Base-by-base conservation (phyloP, 164 flowering plant species). In the Tinospora cordifolia region DNA sequence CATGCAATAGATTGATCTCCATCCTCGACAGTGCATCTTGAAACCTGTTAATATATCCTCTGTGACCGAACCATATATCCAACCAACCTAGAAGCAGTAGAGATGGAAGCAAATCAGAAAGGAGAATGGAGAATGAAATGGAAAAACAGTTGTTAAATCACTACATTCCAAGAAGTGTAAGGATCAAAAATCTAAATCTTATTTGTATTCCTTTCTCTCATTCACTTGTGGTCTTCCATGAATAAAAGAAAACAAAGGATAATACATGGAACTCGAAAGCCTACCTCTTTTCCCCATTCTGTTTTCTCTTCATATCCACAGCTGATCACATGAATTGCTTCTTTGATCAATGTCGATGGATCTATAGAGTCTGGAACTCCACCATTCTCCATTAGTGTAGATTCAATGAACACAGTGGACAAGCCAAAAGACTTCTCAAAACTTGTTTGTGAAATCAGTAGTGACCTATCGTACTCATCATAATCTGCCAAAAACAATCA, bases 1-100 rank as follows among this genome's bases (percentile, higher is more conserved):
- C 98, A 94, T 85, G 86, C 97, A 90, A 83, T 94, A 94, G 17
- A 94, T 80, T 69, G 98, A 94, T 77, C 98, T 90, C 98, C 98
- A 94, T 63, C 98, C 98, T 39, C 97, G 86, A 79, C 98, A 94
- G 30, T 94, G 98, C 97, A 94, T 94, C 81, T 94, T 94, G 86
- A 94, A 92, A 22, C 98, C 98, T 19, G 93, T 88, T 79, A 94
- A 78, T 74, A 93, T 93, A 78, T 93, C 98, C 84, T 93, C 98
- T 0, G 98, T 93, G 19, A 93, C 89, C 26, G 98, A 94, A 1
- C 98, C 98, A 64, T 94, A 94, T 70, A 94, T 92, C 98, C 98
- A 94, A 13, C 97, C 98, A 82, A 94, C 88, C 98, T 93, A 84
- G n/a, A n/a, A 44, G 46, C 36, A 30, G 71, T 44, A 65, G 4